phyloP scores from a whole-genome alignment of 768 basidiomycete genomes.

The Russula olivacea region DNA sequence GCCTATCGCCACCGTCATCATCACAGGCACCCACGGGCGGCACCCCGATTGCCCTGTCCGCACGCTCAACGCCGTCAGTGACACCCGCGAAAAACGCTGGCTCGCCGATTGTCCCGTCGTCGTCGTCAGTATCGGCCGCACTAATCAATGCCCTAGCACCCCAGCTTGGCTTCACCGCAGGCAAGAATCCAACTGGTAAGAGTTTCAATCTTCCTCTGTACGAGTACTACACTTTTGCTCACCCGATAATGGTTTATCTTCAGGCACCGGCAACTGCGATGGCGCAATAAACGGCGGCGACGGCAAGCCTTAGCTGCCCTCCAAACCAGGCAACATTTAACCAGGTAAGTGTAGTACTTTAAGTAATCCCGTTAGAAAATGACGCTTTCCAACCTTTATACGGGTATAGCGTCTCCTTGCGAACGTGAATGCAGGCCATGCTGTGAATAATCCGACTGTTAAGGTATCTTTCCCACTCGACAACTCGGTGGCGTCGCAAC shows the following conservation, averaged over 20 bases:
- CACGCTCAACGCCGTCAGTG: background rate
- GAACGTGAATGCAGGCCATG: constrained; percentile 29
- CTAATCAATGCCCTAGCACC: constrained; percentile 27
- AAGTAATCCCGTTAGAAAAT: background rate
- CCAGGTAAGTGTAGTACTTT: constrained; percentile 16
- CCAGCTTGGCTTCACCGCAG: constrained; percentile 27
- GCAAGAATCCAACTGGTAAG: constrained; percentile 28
- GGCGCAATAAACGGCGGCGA: constrained; percentile 30
- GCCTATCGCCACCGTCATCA: background rate
- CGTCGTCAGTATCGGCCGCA: background rate
- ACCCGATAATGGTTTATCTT: background rate
- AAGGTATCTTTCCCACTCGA: constrained; percentile 58
- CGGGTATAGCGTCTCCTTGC: constrained; percentile 3
- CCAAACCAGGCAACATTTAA: constrained; percentile 34
- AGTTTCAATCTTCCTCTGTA: background rate
- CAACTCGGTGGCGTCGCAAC: constrained; percentile 44
- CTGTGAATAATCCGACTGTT: constrained; percentile 59
- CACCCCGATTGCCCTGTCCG: background rate
- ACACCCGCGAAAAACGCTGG: background rate
- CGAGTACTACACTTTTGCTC: background rate
- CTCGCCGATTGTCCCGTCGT: background rate
- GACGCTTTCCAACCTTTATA: background rate
- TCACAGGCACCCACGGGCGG: background rate
- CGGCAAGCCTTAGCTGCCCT: constrained; percentile 36
- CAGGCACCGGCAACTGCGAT: constrained; percentile 24